phyloP scores from a whole-genome alignment of 768 basidiomycete species.

The Amanita inopinata region DNA sequence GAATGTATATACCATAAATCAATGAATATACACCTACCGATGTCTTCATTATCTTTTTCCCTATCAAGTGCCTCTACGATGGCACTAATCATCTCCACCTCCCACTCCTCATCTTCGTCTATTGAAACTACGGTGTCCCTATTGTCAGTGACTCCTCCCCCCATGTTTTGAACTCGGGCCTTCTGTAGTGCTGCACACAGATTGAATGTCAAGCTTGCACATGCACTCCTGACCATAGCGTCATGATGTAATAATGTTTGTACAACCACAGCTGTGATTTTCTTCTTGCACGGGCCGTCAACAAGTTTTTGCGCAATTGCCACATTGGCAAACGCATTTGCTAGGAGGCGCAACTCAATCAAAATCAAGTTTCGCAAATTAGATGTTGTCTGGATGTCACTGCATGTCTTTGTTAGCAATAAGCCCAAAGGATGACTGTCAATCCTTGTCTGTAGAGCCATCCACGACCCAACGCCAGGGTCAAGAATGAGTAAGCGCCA shows the following conservation, averaged over 20 bases:
- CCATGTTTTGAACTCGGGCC: slow-evolving; percentile 31
- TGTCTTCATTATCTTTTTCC: slow-evolving; percentile 70
- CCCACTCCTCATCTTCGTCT: slow-evolving; percentile 70
- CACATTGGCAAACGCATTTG: slow-evolving; percentile 54
- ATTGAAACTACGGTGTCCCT: slow-evolving; percentile 24
- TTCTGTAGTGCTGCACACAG: slow-evolving; percentile 58
- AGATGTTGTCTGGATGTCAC: slow-evolving; percentile 21
- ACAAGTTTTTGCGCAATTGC: slow-evolving; percentile 33
- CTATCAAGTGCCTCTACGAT: slow-evolving; percentile 69
- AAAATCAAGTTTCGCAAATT: slow-evolving; percentile 45
- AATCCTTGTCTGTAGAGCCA: slow-evolving; percentile 22
- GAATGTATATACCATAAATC: not conserved
- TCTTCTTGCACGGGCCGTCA: slow-evolving; percentile 17
- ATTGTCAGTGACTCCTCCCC: slow-evolving; percentile 21
- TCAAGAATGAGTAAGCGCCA: slow-evolving; percentile 75
- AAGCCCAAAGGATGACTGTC: slow-evolving; percentile 29
- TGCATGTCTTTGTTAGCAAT: slow-evolving; percentile 36
- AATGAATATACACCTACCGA: slow-evolving; percentile 41
- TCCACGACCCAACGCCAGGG: slow-evolving; percentile 43
- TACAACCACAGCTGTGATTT: slow-evolving; percentile 48
- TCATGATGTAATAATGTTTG: slow-evolving; percentile 63
- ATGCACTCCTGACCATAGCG: slow-evolving; percentile 59
- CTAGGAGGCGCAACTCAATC: slow-evolving; percentile 55
- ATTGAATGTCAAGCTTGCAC: slow-evolving; percentile 78
- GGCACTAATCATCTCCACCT: slow-evolving; percentile 75